Evolutionary conservation across 345 rosid species (phyloP), one percentile per base, ranked within the genome.

Genomic region (Garcia nutans): DNA sequence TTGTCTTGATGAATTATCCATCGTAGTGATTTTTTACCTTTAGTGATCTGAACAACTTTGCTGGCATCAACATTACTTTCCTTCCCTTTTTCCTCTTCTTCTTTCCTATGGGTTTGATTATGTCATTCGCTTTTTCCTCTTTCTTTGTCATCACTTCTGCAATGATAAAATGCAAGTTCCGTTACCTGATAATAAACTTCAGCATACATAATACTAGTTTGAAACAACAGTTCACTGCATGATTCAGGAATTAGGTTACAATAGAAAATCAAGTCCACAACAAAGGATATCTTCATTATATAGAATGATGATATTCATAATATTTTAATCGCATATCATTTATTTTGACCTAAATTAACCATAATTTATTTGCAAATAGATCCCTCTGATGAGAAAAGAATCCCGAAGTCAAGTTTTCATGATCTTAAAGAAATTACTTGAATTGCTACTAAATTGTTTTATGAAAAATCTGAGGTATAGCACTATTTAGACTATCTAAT

Each of bases 11-110:
- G 31, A 28, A 28, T 28, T 26, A 7, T 55, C 41, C 8, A 37
- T 24, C 10, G 13, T 69, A 28, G 22, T 22, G 10, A 49, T 23
- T 65, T 65, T 65, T 20, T 31, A 79, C 83, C 81, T 71, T 59
- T 20, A 24, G 58, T 65, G 28, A 19, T 44, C 74, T 44, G 54
- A 56, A 52, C 33, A 44, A 66, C 54, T 24, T 31, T 23, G 23
- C 69, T 56, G 42, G 23, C 56, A 68, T 68, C 64, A 61, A 28
- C 20, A 28, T 65, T 13, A 8, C 68, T 76, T 68, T 31, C 74
- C 70, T 62, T 68, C 68, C 75, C 23, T 75, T 57, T 45, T 76
- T 82, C 65, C 68, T 80, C 79, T 82, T 84, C 79, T 67, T 71
- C 77, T 79, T 84, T 42, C 17, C 72, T 15, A 23, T 57, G 28